Base-by-base conservation (phyloP, 1,284 basidiomycete species). In the Fomitopsis palustris region DNA sequence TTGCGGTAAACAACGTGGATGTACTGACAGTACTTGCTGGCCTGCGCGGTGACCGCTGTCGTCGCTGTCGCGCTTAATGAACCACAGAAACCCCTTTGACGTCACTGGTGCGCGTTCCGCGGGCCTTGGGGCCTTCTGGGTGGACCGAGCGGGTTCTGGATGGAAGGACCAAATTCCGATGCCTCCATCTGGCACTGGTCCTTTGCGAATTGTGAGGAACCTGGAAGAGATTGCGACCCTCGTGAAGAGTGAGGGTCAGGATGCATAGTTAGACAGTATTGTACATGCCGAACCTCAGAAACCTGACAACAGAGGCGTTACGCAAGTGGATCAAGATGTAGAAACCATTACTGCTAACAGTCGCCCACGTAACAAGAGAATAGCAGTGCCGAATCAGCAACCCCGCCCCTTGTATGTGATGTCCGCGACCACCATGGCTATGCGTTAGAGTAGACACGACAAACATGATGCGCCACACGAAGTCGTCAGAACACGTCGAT, bases 61-160 rank as follows among this genome's bases (percentile, higher is more conserved):
- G 19, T 39, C 19, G 23, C 29, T 25, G 27, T 39, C 19, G 25
- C 17, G 25, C 25, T n/a, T 4, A 29, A 12, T 16, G 21, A 5
- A 6, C 3, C 12, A 29, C 53, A 74, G 72, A 31, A 75, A 74
- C 58, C 72, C 73, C 10, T 75, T 75, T 59, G 73, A 75, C 59
- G 67, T 74, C 17, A 67, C 67, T n/a, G 73, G 72, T 14, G 72
- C 73, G 10, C 66, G 69, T 31, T 56, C 55, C 16, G 62, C 62
- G 14, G 73, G 73, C 2, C 43, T 74, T 53, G 63, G 66, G 23
- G 70, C 72, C 3, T 64, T 75, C 27, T 75, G 72, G 72, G 65
- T 75, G 27, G 71, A 75, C 57, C 57, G 72, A 14, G 58, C 59
- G 16, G 61, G 62, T 8, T 63, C 60, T 33, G 73, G 72, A 29